These are phyloP conservation scores for Cornus florida DNA, from an alignment of 148 eudicot species.

Conservation along the genomic window DNA sequence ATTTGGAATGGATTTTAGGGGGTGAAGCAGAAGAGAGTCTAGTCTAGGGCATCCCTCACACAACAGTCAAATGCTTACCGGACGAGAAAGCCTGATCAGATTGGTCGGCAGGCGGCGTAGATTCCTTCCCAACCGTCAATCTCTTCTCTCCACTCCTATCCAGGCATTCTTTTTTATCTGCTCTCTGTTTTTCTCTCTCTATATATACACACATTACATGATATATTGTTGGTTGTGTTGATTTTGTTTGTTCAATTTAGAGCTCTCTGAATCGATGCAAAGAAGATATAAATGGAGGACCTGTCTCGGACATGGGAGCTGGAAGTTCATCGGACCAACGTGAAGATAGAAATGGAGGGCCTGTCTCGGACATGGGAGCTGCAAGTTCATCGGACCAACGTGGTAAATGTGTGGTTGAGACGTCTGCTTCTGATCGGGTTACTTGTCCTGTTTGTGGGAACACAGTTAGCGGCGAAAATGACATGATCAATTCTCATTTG, in stretches of 20 bases:
- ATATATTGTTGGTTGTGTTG: neutral
- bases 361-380: neutral
- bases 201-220: neutral
- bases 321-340: neutral
- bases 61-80: slow-evolving; percentile 34
- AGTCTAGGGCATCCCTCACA: too few relatives aligned
- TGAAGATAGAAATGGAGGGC: slow-evolving; percentile 1
- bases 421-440: slow-evolving; percentile 19
- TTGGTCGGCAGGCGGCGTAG: slow-evolving; percentile 58
- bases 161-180: neutral
- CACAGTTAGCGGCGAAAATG: slow-evolving; percentile 41
- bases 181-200: neutral
- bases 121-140: slow-evolving; percentile 40
- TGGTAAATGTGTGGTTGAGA: slow-evolving; percentile 6
- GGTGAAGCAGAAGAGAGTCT: neutral
- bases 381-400: slow-evolving; percentile 1
- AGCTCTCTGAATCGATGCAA: slow-evolving; percentile 15
- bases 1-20: neutral
- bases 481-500: slow-evolving; percentile 47
- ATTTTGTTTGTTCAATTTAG: slow-evolving; percentile 8
- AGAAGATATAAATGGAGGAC: neutral
- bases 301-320: neutral
- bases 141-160: slow-evolving; percentile 24
- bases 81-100: slow-evolving; percentile 54
- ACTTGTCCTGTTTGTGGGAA: slow-evolving; percentile 55